These are phyloP conservation scores for Astrothelium subdiscretum DNA, from an alignment of 495 filamentous ascomycete genomes.

Conservation along the genomic window DNA sequence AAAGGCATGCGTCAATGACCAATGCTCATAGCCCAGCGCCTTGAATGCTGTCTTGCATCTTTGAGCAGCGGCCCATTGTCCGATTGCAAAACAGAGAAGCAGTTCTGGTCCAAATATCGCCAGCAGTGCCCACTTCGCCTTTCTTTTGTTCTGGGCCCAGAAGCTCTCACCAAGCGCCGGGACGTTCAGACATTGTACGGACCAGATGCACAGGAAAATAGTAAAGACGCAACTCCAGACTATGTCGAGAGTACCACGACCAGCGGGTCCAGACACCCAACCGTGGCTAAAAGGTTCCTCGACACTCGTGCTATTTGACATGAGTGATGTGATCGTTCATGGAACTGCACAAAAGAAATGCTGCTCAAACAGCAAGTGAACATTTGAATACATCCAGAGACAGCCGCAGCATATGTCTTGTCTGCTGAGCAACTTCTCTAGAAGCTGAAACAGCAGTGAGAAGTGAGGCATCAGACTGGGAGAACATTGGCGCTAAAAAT, in stretches of 20 bases:
- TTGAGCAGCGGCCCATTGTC: background rate
- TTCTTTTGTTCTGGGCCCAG: background rate
- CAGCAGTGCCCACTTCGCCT: slow-evolving; percentile 11
- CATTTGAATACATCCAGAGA: no score
- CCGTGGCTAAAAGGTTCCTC: no score
- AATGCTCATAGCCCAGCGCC: slow-evolving; percentile 5
- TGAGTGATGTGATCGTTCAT: no score
- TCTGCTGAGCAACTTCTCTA: no score
- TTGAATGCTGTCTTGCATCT: background rate
- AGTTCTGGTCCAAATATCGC: slow-evolving; percentile 18
- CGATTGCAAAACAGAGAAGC: slow-evolving; percentile 13
- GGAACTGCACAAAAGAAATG: no score
- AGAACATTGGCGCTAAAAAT: no score
- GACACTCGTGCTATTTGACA: no score
- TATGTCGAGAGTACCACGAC: slow-evolving; percentile 18
- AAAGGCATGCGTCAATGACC: slow-evolving; percentile 2
- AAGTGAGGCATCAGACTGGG: no score
- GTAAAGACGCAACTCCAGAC: slow-evolving; percentile 19
- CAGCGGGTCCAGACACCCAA: slow-evolving; percentile 8
- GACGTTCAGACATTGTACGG: slow-evolving; percentile 18
- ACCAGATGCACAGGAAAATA: slow-evolving; percentile 19
- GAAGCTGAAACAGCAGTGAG: no score
- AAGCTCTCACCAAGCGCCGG: background rate
- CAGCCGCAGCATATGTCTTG: no score
- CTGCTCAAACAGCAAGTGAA: no score